Percentiles rank a stretch among this genome's conserved stretches.
Conservation (phyloP, 2,329 filamentous ascomycete species). For the Fusarium irregulare region DNA sequence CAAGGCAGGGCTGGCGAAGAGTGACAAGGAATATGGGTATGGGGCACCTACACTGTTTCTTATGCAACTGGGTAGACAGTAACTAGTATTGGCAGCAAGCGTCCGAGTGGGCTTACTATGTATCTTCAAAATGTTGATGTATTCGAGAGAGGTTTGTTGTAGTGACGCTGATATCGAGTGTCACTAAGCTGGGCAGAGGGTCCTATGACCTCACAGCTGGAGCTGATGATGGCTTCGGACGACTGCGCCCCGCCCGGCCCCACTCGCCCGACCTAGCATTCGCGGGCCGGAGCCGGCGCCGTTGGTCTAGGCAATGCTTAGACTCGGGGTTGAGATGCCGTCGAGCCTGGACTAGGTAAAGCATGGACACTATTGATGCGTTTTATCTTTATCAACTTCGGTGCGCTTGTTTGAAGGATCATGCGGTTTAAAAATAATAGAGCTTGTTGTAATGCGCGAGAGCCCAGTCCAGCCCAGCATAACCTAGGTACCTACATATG, state of each 20-base stretch:
- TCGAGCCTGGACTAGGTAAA: neutral
- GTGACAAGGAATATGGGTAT: neutral
- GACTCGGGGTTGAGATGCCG: neutral
- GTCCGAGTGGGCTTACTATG: neutral
- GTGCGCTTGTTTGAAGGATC: neutral
- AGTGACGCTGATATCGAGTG: constrained; percentile 28
- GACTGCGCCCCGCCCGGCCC: constrained; percentile 34
- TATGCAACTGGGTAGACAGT: neutral
- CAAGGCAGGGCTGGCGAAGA: neutral
- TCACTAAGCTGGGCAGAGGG: neutral
- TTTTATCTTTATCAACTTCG: neutral
- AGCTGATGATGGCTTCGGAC: constrained; percentile 1
- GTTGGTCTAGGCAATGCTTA: constrained; percentile 18
- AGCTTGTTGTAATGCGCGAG: neutral
- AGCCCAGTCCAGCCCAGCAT: neutral
- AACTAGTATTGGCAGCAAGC: neutral
- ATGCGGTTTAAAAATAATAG: neutral
- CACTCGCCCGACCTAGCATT: constrained; percentile 26
- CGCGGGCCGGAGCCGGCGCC: constrained; percentile 12
- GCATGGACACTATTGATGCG: neutral
- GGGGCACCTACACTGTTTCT: neutral
- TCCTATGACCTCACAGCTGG: constrained; percentile 38
- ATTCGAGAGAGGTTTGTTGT: neutral
- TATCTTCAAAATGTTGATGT: neutral
- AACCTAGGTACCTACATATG: too few species aligned